phyloP scores from a whole-genome alignment of 129 eudicot genomes.

The Silybum marianum region DNA sequence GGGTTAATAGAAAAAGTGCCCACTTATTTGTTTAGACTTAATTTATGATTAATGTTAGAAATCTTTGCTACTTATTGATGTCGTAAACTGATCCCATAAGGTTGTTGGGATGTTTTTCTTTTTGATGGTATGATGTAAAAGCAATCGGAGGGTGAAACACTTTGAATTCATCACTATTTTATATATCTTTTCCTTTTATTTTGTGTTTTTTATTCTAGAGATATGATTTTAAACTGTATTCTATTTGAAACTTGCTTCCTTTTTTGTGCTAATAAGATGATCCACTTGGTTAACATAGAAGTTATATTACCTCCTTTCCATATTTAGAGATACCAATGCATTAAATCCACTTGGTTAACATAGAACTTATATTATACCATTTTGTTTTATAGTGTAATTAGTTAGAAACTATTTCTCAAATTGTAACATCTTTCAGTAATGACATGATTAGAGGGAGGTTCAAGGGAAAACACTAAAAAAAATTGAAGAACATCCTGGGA shows the following conservation, averaged over 20 bases:
- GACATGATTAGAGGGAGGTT: no score
- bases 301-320: not conserved
- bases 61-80: constrained; percentile 9
- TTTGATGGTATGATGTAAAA: not conserved
- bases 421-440: not conserved
- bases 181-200: not conserved
- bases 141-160: not conserved
- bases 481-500: no score
- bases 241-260: not conserved
- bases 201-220: not conserved
- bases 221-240: not conserved
- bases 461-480: no score
- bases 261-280: not conserved
- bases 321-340: constrained; percentile 18
- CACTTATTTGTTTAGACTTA: not conserved
- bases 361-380: not conserved
- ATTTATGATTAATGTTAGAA: not conserved
- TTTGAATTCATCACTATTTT: not conserved
- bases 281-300: not conserved
- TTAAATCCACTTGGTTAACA: not conserved
- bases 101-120: not conserved
- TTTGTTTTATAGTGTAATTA: not conserved
- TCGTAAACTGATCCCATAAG: not conserved
- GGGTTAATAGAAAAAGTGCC: not conserved
- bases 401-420: not conserved